Conservation (phyloP, 805 yeast species). For the Cyberlindnera euphorbiae region DNA sequence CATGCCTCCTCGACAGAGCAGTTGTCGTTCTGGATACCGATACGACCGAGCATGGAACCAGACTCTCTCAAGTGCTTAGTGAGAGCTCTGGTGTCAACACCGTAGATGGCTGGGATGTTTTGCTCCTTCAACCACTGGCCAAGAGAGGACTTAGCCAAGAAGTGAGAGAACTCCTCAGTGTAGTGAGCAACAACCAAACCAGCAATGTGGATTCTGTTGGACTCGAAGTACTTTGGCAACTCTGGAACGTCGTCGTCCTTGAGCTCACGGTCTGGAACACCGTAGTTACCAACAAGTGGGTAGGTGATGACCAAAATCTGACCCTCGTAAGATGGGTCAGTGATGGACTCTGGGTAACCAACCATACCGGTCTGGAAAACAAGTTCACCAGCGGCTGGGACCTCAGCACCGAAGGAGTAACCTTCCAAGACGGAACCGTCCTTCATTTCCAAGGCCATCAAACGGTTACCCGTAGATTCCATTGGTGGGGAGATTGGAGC, state of each 20-base stretch:
- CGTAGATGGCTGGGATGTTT: conserved; percentile 93
- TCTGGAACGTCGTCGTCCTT: conserved; percentile 69
- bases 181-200: conserved; percentile 96
- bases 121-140: conserved; percentile 91
- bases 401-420: conserved; percentile 93
- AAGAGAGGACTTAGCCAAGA: conserved; percentile 84
- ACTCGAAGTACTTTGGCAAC: conserved; percentile 90
- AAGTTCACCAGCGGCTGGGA: conserved; percentile 89
- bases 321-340: conserved; percentile 98
- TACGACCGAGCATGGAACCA: conserved; percentile 92
- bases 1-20: conserved; percentile 28
- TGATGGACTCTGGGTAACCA: conserved; percentile 96
- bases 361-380: conserved; percentile 99
- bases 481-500: conserved; percentile 89
- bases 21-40: conserved; percentile 53
- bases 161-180: conserved; percentile 94
- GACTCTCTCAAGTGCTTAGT: conserved; percentile 89
- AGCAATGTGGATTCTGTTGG: conserved; percentile 87
- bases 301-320: conserved; percentile 95
- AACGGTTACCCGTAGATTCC: conserved; percentile 74
- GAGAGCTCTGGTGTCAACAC: conserved; percentile 93
- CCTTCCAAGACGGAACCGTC: conserved; percentile 88
- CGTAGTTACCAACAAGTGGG: conserved; percentile 97
- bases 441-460: conserved; percentile 83
- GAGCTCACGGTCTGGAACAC: conserved; percentile 88